These are phyloP conservation scores for Aureobasidium sp. DNA, from an alignment of 2,329 filamentous ascomycete genomes.

Conservation along the genomic window DNA sequence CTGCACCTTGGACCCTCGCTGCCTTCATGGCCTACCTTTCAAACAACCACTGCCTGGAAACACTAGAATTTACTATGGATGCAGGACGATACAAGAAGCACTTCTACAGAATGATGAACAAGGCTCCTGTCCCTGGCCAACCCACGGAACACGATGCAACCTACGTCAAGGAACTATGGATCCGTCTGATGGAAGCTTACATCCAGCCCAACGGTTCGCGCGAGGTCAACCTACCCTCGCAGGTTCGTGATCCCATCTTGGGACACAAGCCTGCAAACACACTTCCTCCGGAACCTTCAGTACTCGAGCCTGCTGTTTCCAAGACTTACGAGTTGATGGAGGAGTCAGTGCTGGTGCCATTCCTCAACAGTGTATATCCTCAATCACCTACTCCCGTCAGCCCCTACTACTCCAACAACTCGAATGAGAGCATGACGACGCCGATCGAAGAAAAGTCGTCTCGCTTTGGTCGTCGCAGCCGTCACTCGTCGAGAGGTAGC, in stretches of 20 bases:
- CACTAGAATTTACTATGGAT: conserved; percentile 93
- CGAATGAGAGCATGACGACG: conserved; percentile 31
- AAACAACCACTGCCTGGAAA: conserved; percentile 94
- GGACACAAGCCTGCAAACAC: conserved; percentile 50
- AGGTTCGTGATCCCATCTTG: conserved; percentile 75
- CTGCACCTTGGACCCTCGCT: conserved; percentile 80
- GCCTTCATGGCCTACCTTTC: conserved; percentile 97
- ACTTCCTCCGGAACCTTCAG: conserved; percentile 65
- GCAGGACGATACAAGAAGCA: conserved; percentile 74
- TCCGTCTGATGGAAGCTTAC: conserved; percentile 81
- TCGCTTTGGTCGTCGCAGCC: conserved; percentile 16
- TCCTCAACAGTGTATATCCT: conserved; percentile 62
- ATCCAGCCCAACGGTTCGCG: conserved; percentile 77
- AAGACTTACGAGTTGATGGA: conserved; percentile 97
- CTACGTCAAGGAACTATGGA: conserved; percentile 76
- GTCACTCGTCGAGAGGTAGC: conserved; percentile 22
- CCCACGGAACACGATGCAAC: conserved; percentile 53
- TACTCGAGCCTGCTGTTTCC: conserved; percentile 72
- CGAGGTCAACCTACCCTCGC: conserved; percentile 84
- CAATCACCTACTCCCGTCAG: conserved; percentile 40
- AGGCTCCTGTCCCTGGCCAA: conserved; percentile 30
- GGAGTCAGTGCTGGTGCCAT: conserved; percentile 87
- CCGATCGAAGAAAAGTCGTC: conserved; percentile 21
- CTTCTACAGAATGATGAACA: conserved; percentile 53
- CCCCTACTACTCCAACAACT: conserved; percentile 36